Base-by-base conservation (phyloP, 2,329 filamentous ascomycete species). In the Aspergillus carbonarius region DNA sequence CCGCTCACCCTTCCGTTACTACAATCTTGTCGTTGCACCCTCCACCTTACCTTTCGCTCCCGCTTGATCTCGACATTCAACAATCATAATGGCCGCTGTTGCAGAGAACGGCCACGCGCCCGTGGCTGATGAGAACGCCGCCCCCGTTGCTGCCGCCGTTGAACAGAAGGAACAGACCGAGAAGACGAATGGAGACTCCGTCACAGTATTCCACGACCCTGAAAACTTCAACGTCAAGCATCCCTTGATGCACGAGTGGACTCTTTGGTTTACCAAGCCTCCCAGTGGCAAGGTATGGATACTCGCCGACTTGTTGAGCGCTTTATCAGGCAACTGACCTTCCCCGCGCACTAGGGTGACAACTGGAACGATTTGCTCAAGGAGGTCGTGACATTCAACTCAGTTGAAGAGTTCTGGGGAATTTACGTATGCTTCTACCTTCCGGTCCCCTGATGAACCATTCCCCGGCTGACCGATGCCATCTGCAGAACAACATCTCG, bases 221-320 rank as follows among this genome's bases (percentile, higher is more conserved):
- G 90, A 97, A 67, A 97, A 99, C 84, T 99, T 99, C 86, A 99
- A 96, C 71, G 95, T 99, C 78, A 99, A 98, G 85, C 95, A 99
- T 78, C 93, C 93, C 66, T 85, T 99, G 61, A 93, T 96, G 85
- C 90, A 97, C 83, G 90, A 91, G 75, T 99, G 95, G 95, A 98
- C 95, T 60, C 83, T 99, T 57, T 99, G 96, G 96, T 99, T 98
- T 83, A 98, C 93, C 72, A 98, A 98, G 85, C 93, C 95, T 55
- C 90, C 93, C 44, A 96, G 88, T 75, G 93, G 92, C 81, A 97
- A 96, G 89, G 92, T 95, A 78, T 60, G 81, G 70, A 47, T 34
- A 18, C 8, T 18, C 25, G 37, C 18, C 17, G n/a, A 55, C 48
- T 7, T 23, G 51, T 54, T 13, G 27, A 23, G 37, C 17, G 34